Evolutionary conservation across 1,139 yeast species (phyloP).

Genomic region (Lodderomyces theae): DNA sequence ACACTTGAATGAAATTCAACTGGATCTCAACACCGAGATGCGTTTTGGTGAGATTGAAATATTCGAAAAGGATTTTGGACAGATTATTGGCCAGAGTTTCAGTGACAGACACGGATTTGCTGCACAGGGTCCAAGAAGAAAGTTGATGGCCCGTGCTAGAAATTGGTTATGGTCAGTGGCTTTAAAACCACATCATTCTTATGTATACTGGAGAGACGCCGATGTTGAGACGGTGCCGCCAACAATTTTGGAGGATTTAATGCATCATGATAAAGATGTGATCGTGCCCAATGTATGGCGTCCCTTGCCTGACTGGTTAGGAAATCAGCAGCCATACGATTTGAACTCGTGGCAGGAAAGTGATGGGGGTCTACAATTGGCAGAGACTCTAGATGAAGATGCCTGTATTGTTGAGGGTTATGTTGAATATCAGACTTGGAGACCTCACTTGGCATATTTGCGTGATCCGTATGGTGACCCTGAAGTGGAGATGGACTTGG

Average conservation of each 20-base stretch:
- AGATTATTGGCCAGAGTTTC: slow-evolving; percentile 50
- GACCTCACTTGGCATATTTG: slow-evolving; percentile 85
- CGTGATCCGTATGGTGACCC: slow-evolving; percentile 87
- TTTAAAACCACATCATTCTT: slow-evolving; percentile 50
- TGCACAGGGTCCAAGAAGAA: slow-evolving; percentile 54
- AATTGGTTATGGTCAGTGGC: slow-evolving; percentile 55
- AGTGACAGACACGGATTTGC: slow-evolving; percentile 54
- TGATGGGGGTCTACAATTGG: slow-evolving; percentile 78
- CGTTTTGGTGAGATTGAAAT: slow-evolving; percentile 58
- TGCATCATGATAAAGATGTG: slow-evolving; percentile 53
- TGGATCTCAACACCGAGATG: slow-evolving; percentile 36
- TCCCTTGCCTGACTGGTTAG: slow-evolving; percentile 87
- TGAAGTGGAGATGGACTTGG: slow-evolving; percentile 81
- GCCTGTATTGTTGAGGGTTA: slow-evolving; percentile 91
- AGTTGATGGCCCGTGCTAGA: slow-evolving; percentile 54
- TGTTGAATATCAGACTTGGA: slow-evolving; percentile 90
- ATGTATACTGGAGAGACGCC: slow-evolving; percentile 56
- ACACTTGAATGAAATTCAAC: slow-evolving; percentile 44
- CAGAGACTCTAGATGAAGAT: slow-evolving; percentile 75
- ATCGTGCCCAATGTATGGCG: slow-evolving; percentile 89
- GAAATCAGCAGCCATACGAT: slow-evolving; percentile 87
- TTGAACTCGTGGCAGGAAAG: slow-evolving; percentile 89
- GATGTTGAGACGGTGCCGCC: slow-evolving; percentile 54
- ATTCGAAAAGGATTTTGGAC: slow-evolving; percentile 53
- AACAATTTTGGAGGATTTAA: slow-evolving; percentile 50